phyloP scores from a whole-genome alignment of 257 asterid species.

The Thymus quinquecostatus region DNA sequence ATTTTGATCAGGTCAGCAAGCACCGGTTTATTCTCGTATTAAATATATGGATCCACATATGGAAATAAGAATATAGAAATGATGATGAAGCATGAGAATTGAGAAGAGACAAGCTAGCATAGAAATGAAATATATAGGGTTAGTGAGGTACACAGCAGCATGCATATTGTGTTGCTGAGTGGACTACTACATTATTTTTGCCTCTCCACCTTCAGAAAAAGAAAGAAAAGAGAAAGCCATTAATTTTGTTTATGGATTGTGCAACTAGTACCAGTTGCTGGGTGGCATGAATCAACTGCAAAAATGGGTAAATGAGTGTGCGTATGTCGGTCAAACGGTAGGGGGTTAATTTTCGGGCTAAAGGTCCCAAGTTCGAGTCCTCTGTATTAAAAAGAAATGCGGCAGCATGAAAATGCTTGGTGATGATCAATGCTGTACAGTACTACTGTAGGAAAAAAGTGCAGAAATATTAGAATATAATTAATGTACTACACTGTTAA shows the following conservation, averaged over 20 bases:
- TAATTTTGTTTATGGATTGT: conserved; percentile 9
- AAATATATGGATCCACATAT: too few relatives aligned
- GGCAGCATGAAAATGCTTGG: conserved; percentile 30
- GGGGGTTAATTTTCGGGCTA: too few relatives aligned
- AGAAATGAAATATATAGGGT: conserved; percentile 8
- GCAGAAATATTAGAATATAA: not conserved
- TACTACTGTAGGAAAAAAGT: not conserved
- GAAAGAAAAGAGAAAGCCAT: not conserved
- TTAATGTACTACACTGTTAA: not conserved
- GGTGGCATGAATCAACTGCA: conserved; percentile 23
- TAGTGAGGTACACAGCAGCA: conserved; percentile 76
- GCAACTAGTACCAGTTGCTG: conserved; percentile 30
- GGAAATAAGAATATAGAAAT: not conserved
- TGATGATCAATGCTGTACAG: not conserved
- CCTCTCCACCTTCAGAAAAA: conserved; percentile 28
- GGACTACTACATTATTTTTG: conserved; percentile 46
- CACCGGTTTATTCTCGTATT: not conserved
- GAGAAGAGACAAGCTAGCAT: conserved; percentile 10
- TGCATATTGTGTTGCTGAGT: conserved; percentile 56
- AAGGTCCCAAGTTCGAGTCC: too few relatives aligned
- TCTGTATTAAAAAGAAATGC: conserved; percentile 15
- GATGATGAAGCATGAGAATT: conserved; percentile 25
- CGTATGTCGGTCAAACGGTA: too few relatives aligned
- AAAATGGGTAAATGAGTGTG: not conserved
- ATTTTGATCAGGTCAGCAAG: not conserved